These are phyloP conservation scores for Salvia splendens DNA, from an alignment of 257 asterid genomes.

Conservation along the genomic window DNA sequence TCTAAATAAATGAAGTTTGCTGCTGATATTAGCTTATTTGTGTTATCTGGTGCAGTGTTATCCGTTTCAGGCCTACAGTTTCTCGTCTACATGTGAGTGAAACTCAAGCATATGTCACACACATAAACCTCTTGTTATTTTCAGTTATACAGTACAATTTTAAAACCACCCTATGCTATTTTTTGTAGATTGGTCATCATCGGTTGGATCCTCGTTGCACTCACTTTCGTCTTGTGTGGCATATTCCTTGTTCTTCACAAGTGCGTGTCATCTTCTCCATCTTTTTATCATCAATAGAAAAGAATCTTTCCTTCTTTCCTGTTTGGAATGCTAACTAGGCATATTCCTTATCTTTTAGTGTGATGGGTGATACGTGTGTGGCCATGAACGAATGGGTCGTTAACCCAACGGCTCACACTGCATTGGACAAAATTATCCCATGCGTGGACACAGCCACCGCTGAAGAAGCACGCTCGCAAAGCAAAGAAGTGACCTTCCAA, in stretches of 20 bases:
- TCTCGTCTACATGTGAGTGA: constrained; percentile 75
- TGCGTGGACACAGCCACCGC: constrained; percentile 79
- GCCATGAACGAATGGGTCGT: constrained; percentile 88
- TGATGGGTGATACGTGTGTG: constrained; percentile 79
- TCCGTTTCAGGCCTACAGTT: constrained; percentile 72
- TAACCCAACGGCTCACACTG: constrained; percentile 79
- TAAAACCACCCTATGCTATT: neutral
- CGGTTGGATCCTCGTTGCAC: constrained; percentile 89
- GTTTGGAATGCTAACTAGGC: constrained; percentile 13
- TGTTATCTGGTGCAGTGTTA: constrained; percentile 59
- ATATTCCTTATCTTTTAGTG: constrained; percentile 41
- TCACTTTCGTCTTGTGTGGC: constrained; percentile 77
- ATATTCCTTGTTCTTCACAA: constrained; percentile 83
- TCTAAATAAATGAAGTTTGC: neutral
- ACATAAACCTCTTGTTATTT: neutral
- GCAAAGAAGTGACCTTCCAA: constrained; percentile 79
- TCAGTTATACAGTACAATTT: constrained; percentile 6
- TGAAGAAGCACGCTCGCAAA: constrained; percentile 60
- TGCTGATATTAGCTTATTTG: constrained; percentile 8
- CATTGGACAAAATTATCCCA: constrained; percentile 79
- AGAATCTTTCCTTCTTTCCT: neutral
- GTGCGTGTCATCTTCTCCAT: constrained; percentile 49
- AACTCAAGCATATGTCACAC: neutral
- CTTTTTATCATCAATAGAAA: no score
- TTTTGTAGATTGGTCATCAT: constrained; percentile 71